Conservation (phyloP, 1,284 basidiomycete genomes). For the Sanghuangporus baumii region DNA sequence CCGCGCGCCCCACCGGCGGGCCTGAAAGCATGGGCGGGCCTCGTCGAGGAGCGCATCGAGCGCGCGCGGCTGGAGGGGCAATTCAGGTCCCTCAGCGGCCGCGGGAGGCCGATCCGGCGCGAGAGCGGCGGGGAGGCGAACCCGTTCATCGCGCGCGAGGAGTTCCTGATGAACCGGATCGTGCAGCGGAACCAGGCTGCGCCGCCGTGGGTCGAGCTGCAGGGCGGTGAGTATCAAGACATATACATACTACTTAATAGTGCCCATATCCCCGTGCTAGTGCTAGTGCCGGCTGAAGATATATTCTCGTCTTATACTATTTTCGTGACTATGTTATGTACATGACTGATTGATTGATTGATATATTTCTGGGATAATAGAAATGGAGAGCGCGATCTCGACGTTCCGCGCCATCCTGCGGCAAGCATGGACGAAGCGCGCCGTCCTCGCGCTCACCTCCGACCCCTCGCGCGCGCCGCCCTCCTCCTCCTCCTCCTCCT, state of each 20-base stretch:
- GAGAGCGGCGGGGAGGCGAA: constrained; percentile 69
- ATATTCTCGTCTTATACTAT: not conserved
- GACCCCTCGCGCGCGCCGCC: constrained; percentile 29
- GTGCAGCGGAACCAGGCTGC: constrained; percentile 79
- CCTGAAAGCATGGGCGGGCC: constrained; percentile 67
- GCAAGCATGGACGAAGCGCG: constrained; percentile 63
- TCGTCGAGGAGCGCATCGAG: constrained; percentile 81
- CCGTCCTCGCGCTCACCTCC: constrained; percentile 54
- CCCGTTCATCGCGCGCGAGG: constrained; percentile 74
- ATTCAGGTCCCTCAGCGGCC: constrained; percentile 69
- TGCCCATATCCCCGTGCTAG: too few species aligned
- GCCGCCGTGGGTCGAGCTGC: constrained; percentile 90
- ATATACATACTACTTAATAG: too few species aligned
- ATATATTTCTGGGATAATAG: constrained; percentile 31
- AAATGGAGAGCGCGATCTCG: constrained; percentile 50
- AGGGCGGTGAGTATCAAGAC: constrained; percentile 58
- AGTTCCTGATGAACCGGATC: constrained; percentile 87
- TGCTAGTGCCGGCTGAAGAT: not conserved
- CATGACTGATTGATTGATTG: not conserved
- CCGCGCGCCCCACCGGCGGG: constrained; percentile 50
- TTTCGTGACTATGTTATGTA: too few species aligned
- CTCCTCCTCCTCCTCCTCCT: too few species aligned
- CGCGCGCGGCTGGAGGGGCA: constrained; percentile 63
- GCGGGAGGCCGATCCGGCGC: constrained; percentile 63
- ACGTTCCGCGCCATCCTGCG: constrained; percentile 63